Conservation (phyloP, 2,329 filamentous ascomycete species). For the Diplodia corticola region DNA sequence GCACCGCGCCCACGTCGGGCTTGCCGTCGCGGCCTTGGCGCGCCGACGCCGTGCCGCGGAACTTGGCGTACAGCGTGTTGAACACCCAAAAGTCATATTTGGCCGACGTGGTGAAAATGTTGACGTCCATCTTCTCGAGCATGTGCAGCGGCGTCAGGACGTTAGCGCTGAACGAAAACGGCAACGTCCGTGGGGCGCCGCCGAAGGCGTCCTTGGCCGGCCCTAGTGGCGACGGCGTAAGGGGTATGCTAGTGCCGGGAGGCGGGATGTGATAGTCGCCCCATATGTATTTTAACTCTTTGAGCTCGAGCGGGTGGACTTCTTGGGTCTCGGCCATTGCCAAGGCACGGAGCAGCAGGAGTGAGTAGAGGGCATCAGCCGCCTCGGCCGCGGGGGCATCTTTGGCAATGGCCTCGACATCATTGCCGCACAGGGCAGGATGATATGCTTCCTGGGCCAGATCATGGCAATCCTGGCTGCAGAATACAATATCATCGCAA, state of each 20-base stretch:
- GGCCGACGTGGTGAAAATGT: conserved; percentile 57
- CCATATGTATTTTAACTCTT: conserved; percentile 65
- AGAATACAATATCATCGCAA: conserved; percentile 62
- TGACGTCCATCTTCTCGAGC: conserved; percentile 80
- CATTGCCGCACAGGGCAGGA: conserved; percentile 56
- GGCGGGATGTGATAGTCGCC: conserved; percentile 53
- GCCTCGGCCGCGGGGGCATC: conserved; percentile 59
- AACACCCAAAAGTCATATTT: conserved; percentile 77
- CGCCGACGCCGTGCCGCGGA: conserved; percentile 88
- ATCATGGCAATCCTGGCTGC: conserved; percentile 57
- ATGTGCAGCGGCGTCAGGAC: conserved; percentile 74
- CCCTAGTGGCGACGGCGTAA: conserved; percentile 20
- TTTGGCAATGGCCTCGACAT: conserved; percentile 58
- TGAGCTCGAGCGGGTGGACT: conserved; percentile 59
- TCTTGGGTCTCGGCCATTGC: conserved; percentile 63
- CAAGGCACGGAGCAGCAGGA: conserved; percentile 59
- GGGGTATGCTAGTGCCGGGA: background rate
- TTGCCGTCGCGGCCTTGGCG: conserved; percentile 69
- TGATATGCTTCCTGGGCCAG: conserved; percentile 60
- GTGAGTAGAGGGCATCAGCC: conserved; percentile 60
- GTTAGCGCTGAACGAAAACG: conserved; percentile 76
- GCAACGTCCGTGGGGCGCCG: conserved; percentile 59
- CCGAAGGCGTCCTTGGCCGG: conserved; percentile 28
- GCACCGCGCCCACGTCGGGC: conserved; percentile 89
- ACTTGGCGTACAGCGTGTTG: conserved; percentile 91